Evolutionary conservation across 768 basidiomycete genomes (phyloP), one percentile per base, ranked within the genome.

Genomic region (Pleurotus giganteus): DNA sequence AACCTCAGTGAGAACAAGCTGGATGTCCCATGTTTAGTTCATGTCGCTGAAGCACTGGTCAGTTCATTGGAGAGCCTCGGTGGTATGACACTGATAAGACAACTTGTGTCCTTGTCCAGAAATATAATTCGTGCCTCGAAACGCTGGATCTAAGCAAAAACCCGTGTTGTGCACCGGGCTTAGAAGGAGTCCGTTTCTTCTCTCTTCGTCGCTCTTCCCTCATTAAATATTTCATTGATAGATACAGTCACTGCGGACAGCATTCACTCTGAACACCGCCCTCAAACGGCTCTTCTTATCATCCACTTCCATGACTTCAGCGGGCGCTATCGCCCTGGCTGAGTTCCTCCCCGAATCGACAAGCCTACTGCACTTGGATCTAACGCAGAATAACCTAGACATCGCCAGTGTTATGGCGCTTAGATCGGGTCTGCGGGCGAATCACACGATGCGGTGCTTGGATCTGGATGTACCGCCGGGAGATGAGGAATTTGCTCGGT

Each of bases 1-100:
- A 98, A 98, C 68, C 72, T 98, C 49, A 88, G 90, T 63, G 96
- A 98, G 67, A 98, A 98, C 69, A 93, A 89, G 67, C 81, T 99
- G 4, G 96, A 96, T 55, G 81, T 90, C 0, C 73, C 79, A 7
- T 91, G 92, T 51, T 74, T 99, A 8, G 83, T 87, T 2, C 74
- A 79, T 0, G 77, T 99, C 12, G 94, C 94, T 0, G 96, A 99
- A 69, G 89, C 94, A 1, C 69, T 99, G 66, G 94, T 95, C 55
- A 61, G 86, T 74, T 45, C 32, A 19, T 24, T 36, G 4, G 28
- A 47, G 7, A 43, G 17, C 23, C 37, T 46, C 12, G 42, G 0
- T 57, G 4, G 21, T 19, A 42, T 57, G 17, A 23, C 23, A 8
- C n/a, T 54, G 2, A 9, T n/a, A 11, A 11, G 9, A 13, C 17